phyloP scores from a whole-genome alignment of 2,329 filamentous ascomycete species.

The Aureobasidium sp. region DNA sequence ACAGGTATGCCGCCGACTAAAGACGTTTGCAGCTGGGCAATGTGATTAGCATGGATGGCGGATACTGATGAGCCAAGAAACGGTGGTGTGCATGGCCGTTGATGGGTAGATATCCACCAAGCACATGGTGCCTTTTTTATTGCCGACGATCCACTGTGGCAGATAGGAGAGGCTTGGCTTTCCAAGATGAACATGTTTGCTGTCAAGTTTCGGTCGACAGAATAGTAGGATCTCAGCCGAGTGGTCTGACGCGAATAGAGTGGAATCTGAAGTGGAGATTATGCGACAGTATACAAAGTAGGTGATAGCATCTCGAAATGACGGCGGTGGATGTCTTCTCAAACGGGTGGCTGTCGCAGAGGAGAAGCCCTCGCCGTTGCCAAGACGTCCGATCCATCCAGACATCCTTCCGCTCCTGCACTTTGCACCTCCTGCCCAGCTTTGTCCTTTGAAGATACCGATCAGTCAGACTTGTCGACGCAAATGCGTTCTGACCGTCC shows the following conservation, averaged over 20 bases:
- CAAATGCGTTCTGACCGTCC: background rate
- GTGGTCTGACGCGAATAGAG: background rate
- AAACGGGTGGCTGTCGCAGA: background rate
- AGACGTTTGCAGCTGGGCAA: background rate
- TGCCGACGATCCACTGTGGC: background rate
- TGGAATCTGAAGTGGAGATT: background rate
- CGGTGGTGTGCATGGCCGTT: constrained; percentile 3
- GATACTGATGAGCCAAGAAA: constrained; percentile 11
- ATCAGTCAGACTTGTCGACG: background rate
- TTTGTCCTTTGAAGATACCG: background rate
- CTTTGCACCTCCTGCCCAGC: background rate
- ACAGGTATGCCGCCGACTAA: background rate
- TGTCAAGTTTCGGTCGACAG: background rate
- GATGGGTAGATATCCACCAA: background rate
- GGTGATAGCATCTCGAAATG: background rate
- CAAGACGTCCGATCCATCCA: background rate
- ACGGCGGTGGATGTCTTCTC: background rate
- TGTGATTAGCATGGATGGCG: background rate
- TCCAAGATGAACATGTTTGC: background rate
- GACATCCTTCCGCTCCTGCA: background rate
- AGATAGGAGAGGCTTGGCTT: background rate
- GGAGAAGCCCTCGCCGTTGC: background rate
- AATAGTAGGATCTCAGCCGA: background rate
- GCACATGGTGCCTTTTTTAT: constrained; percentile 2
- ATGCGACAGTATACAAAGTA: background rate